phyloP scores from a whole-genome alignment of 1,139 yeast species.

The Pichia inconspicua region DNA sequence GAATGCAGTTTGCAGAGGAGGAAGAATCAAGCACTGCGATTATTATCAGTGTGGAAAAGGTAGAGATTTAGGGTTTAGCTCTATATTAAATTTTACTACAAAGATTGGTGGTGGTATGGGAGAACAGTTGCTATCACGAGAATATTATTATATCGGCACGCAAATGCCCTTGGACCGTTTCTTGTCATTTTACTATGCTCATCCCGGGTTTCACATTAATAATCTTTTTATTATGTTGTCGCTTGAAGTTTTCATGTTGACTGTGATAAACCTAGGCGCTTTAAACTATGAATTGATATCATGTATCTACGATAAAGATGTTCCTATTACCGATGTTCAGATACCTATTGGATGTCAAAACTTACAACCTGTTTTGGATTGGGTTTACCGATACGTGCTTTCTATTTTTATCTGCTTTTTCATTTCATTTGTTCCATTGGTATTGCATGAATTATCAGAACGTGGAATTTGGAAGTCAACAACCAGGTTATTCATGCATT shows the following conservation, averaged over 20 bases:
- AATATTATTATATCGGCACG: slow-evolving; percentile 75
- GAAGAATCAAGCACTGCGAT: slow-evolving; percentile 80
- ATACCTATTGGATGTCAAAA: slow-evolving; percentile 70
- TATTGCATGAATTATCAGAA: slow-evolving; percentile 74
- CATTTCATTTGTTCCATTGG: slow-evolving; percentile 71
- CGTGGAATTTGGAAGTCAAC: slow-evolving; percentile 62
- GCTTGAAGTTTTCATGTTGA: slow-evolving; percentile 60
- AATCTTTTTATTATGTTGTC: slow-evolving; percentile 73
- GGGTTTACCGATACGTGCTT: slow-evolving; percentile 75
- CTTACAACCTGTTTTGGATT: slow-evolving; percentile 62
- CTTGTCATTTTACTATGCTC: slow-evolving; percentile 81
- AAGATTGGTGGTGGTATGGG: slow-evolving; percentile 97
- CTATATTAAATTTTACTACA: slow-evolving; percentile 76
- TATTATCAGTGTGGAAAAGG: slow-evolving; percentile 91
- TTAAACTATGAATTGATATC: slow-evolving; percentile 51
- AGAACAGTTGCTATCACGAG: slow-evolving; percentile 78
- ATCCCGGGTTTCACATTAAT: slow-evolving; percentile 84
- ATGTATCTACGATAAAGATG: slow-evolving; percentile 48
- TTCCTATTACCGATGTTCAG: slow-evolving; percentile 53
- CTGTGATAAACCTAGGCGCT: slow-evolving; percentile 61
- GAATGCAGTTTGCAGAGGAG: slow-evolving; percentile 75
- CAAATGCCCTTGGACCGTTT: slow-evolving; percentile 73
- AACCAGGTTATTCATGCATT: slow-evolving; percentile 52
- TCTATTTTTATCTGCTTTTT: slow-evolving; percentile 80
- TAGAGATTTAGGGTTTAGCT: slow-evolving; percentile 78